Conservation (phyloP, 2,329 filamentous ascomycete species). For the Microdochium nivale region DNA sequence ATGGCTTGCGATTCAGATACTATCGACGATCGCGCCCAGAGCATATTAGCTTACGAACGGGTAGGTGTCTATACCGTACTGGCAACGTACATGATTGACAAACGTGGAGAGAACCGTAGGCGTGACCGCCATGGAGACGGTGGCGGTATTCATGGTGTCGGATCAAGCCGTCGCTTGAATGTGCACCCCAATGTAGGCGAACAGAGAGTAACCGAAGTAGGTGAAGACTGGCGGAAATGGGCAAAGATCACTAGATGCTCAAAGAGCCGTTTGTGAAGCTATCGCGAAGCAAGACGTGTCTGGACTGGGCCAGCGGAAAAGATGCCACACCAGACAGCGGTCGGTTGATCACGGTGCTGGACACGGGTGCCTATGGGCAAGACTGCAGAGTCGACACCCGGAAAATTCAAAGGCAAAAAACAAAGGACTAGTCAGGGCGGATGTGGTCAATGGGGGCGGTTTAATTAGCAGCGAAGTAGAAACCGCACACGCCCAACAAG, state of each 20-base stretch:
- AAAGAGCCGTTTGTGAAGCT: too few relatives aligned
- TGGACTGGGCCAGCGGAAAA: too few relatives aligned
- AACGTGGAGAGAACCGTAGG: constrained; percentile 83
- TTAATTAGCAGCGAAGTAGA: too few relatives aligned
- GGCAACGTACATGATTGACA: constrained; percentile 65
- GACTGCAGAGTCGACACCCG: too few relatives aligned
- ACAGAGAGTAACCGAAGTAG: background rate
- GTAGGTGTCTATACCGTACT: background rate
- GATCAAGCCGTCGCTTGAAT: background rate
- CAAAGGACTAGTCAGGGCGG: too few relatives aligned
- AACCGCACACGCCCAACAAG: too few relatives aligned
- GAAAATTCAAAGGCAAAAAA: too few relatives aligned
- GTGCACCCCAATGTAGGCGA: background rate
- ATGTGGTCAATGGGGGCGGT: too few relatives aligned
- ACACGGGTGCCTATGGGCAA: too few relatives aligned
- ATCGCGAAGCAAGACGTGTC: too few relatives aligned
- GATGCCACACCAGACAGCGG: too few relatives aligned
- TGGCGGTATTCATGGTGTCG: constrained; percentile 52
- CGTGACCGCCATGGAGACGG: constrained; percentile 74
- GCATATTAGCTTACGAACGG: background rate
- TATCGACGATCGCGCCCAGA: constrained; percentile 20
- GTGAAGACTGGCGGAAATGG: background rate
- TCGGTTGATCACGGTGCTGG: too few relatives aligned
- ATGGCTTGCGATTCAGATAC: constrained; percentile 74
- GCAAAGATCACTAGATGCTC: background rate